Conservation (phyloP, 1,139 yeast genomes). For the Magnusiomyces sp. region DNA sequence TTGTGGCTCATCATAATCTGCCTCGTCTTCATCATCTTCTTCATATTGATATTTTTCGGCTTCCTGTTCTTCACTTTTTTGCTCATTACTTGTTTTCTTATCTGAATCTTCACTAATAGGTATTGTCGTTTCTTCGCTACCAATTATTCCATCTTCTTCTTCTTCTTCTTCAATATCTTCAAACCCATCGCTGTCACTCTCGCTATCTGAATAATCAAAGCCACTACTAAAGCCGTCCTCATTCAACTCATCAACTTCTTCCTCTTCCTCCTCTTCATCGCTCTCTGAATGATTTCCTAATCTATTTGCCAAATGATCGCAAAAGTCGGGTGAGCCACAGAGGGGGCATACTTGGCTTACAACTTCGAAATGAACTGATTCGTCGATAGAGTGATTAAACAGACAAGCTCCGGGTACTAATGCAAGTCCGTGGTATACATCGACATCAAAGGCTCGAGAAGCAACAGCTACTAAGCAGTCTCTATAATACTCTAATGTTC, state of each 20-base stretch:
- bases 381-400: conserved; percentile 59
- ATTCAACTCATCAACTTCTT: conserved; percentile 8
- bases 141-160: conserved; percentile 20
- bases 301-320: conserved; percentile 25
- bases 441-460: conserved; percentile 75
- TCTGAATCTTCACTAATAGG: too few species aligned
- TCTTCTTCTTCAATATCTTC: conserved; percentile 17
- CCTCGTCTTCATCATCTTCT: conserved; percentile 22
- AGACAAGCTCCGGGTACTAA: conserved; percentile 89
- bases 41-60: conserved; percentile 25
- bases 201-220: conserved; percentile 15
- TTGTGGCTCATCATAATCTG: conserved; percentile 31
- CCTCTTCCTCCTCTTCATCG: conserved; percentile 10
- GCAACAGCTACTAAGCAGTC: conserved; percentile 41
- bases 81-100: too few species aligned
- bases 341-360: conserved; percentile 58
- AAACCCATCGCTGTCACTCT: conserved; percentile 16
- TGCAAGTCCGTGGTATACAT: conserved; percentile 61
- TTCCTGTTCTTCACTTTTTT: conserved; percentile 27
- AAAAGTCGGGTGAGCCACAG: conserved; percentile 55
- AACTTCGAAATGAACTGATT: conserved; percentile 67
- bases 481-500: conserved; percentile 26
- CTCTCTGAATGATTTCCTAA: conserved; percentile 10
- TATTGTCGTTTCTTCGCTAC: conserved; percentile 26
- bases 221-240: conserved; percentile 2